phyloP scores from a whole-genome alignment of 73 alveolate species.

The Tetrahymena malaccensis region DNA sequence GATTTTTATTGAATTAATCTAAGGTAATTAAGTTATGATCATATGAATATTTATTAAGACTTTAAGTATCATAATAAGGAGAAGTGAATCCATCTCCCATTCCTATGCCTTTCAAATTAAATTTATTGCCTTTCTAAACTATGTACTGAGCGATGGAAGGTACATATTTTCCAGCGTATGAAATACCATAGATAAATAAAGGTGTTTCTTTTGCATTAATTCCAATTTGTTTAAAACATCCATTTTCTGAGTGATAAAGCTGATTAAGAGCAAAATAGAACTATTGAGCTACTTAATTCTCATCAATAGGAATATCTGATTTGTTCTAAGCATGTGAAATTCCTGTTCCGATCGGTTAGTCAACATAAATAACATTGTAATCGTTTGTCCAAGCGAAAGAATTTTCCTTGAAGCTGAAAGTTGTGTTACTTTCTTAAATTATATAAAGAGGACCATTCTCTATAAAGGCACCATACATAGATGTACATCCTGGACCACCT shows the following conservation, averaged over 20 bases:
- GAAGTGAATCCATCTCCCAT: not conserved
- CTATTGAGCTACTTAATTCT: not conserved
- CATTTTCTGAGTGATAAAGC: not conserved
- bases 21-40: not conserved
- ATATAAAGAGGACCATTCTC: constrained; percentile 25
- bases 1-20: not conserved
- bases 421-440: not conserved
- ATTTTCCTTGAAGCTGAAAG: not conserved
- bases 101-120: not conserved
- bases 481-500: constrained; percentile 47
- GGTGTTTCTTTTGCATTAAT: not conserved
- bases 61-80: not conserved
- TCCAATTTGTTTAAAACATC: not conserved
- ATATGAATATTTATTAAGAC: not conserved
- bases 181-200: constrained; percentile 79
- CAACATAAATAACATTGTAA: constrained; percentile 13
- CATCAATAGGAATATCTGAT: not conserved
- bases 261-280: constrained; percentile 6
- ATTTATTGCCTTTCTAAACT: not conserved
- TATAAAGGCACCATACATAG: constrained; percentile 10
- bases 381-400: constrained; percentile 7
- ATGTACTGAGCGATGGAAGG: constrained; percentile 45
- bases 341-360: constrained; percentile 32
- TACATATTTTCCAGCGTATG: constrained; percentile 93
- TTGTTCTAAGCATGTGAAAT: not conserved